Base-by-base conservation (phyloP, 371 early-diverging fungal species). In the Phascolomyces articulosus region DNA sequence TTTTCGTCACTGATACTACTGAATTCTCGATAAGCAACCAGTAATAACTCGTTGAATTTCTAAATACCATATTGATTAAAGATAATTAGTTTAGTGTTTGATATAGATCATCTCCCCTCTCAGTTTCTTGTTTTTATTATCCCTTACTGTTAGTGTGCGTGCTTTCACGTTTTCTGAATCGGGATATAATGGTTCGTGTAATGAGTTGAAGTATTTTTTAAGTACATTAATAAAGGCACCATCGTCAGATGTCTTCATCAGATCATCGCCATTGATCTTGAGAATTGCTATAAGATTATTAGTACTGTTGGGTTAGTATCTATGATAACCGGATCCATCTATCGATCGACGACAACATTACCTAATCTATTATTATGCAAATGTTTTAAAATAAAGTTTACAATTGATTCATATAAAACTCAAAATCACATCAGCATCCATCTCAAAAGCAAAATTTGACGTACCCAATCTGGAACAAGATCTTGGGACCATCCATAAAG, bases 401-500 rank as follows among this genome's bases (percentile, higher is more conserved):
- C n/a, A n/a, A n/a, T n/a, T n/a, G n/a, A n/a, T n/a, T n/a, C n/a
- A n/a, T n/a, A n/a, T n/a, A n/a, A n/a, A n/a, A n/a, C n/a, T n/a
- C 1, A 34, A 34, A 34, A 34, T 34, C 0, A 34, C 34, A 34
- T 34, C 34, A 9, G 34, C 34, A 34, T n/a, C n/a, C n/a, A n/a
- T n/a, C n/a, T n/a, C n/a, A n/a, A n/a, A n/a, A n/a, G n/a, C n/a
- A n/a, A n/a, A n/a, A n/a, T n/a, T 20, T 47, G 7, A 73, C 84
- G 67, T 74, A 77, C 80, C 95, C 95, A 58, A 98, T 89, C 75
- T 95, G 97, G 77, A 98, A 98, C 24, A 98, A 78, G 26, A 95
- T 84, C 64, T 89, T 90, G 9, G 98, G 96, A 0, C 98, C 98
- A 67, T 97, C 97, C 86, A 97, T 87, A 72, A 95, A 95, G 69